Evolutionary conservation across 1,139 yeast genomes (phyloP).

Genomic region (Saccharomycopsis hybrid): DNA sequence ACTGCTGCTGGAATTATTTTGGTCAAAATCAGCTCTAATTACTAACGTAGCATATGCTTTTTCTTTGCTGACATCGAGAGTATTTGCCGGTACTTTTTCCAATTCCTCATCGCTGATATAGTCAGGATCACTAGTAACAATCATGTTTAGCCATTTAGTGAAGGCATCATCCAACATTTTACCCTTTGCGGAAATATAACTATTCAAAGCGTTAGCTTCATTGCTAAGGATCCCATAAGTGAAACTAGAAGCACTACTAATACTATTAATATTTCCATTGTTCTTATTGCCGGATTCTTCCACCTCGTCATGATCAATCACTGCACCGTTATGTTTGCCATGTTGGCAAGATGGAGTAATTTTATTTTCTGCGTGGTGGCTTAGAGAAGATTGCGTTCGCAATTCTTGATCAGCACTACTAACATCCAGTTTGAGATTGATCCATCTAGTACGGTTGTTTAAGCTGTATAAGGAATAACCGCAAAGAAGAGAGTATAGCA

Average conservation of each 20-base stretch:
- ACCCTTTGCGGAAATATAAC: neutral
- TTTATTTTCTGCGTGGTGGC: neutral
- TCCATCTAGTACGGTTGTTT: no score
- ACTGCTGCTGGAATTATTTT: neutral
- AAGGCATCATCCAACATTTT: neutral
- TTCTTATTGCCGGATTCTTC: no score
- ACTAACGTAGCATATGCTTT: conserved; percentile 13
- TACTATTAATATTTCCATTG: no score
- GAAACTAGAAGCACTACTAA: no score
- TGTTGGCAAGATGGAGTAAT: conserved; percentile 2
- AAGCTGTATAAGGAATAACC: neutral
- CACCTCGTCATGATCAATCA: no score
- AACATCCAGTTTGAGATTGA: no score
- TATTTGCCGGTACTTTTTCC: conserved; percentile 9
- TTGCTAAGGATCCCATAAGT: neutral
- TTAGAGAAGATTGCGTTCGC: no score
- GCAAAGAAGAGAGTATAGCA: neutral
- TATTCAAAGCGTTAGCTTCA: no score
- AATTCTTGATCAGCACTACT: no score
- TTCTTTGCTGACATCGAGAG: conserved; percentile 9
- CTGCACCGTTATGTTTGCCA: neutral
- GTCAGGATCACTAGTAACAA: no score
- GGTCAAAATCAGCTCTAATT: conserved; percentile 10
- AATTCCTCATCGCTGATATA: neutral
- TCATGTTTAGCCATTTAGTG: neutral